Evolutionary conservation across 176 grass and related monocot genomes (phyloP).

Genomic region (Avena sativa): DNA sequence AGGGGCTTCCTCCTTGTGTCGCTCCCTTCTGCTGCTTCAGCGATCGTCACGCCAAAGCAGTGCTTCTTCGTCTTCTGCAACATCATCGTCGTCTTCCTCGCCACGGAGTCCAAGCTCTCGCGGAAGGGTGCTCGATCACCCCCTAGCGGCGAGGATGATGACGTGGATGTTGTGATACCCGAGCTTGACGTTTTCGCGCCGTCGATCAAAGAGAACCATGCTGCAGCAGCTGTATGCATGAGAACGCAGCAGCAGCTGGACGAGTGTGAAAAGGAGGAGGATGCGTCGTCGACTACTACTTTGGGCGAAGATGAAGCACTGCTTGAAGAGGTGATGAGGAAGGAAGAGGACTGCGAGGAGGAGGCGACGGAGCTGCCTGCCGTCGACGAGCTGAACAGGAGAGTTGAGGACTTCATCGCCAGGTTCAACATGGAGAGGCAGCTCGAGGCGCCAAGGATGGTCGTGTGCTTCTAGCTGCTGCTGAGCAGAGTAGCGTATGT

Average conservation of each 20-base stretch:
- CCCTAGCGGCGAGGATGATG: background rate
- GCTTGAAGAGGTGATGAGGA: background rate
- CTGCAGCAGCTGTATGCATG: background rate
- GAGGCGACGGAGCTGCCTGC: conserved; percentile 6
- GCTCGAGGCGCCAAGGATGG: conserved; percentile 67
- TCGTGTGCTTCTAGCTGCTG: conserved; percentile 26
- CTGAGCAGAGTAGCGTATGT: background rate
- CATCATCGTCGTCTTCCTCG: conserved; percentile 67
- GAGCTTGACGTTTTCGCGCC: background rate
- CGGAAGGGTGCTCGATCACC: background rate
- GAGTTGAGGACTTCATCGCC: conserved; percentile 84
- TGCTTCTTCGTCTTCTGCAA: conserved; percentile 67
- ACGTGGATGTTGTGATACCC: background rate
- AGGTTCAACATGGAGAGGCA: conserved; percentile 84
- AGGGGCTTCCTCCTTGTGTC: conserved; percentile 48
- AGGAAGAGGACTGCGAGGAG: background rate
- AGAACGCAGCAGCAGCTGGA: background rate
- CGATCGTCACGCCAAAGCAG: conserved; percentile 40
- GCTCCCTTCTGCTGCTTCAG: conserved; percentile 39
- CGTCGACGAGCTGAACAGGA: conserved; percentile 66
- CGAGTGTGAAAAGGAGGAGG: background rate
- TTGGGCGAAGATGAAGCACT: background rate
- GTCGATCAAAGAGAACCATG: background rate
- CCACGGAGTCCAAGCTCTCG: conserved; percentile 51
- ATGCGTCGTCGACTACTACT: background rate